Base-by-base conservation (phyloP, 2,329 filamentous ascomycete species). In the Zasmidium citrigriseum region DNA sequence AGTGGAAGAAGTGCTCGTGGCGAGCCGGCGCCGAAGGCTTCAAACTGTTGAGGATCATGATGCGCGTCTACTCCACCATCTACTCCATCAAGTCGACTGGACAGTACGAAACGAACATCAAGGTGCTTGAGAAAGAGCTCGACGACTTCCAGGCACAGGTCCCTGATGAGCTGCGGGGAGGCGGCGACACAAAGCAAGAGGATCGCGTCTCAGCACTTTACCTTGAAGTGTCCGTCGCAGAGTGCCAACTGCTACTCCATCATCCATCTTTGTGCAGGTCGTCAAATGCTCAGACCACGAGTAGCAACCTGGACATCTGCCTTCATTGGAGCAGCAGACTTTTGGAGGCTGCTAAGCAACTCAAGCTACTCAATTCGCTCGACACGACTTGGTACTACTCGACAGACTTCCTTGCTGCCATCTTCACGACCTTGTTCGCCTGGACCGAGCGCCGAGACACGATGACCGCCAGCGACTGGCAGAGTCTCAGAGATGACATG, bases 341-440 rank as follows among this genome's bases (percentile, higher is more conserved):
- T 74, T 77, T 93, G 2, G 77, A 79, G 21, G 80, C 82, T 23
- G 83, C 87, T 4, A 78, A 80, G 21, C 78, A 84, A 54, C 74
- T 93, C 49, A 82, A 84, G 58, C 81, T 80, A 64, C 78, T 86
- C 57, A 89, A 88, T 68, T 86, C 85, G 46, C 76, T 93, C 3
- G 90, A 93, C 68, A 90, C 88, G 1, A 91, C 89, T 1, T 93
- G 89, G 89, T 89, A 90, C 66, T 87, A 88, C 49, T 81, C 86
- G 50, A 87, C 89, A 0, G 82, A 90, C 4, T 91, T 90, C 68
- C 81, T 90, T 12, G 85, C 88, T 46, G 88, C 88, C 23, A 86
- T 90, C 57, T 90, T 91, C 66, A 89, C 88, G 0, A 86, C 84
- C 14, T 76, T 93, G 0, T 90, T 89, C 48, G 84, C 85, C 1